Evolutionary conservation across 73 alveolate species (phyloP).

Genomic region (Tetrahymena elliotti): DNA sequence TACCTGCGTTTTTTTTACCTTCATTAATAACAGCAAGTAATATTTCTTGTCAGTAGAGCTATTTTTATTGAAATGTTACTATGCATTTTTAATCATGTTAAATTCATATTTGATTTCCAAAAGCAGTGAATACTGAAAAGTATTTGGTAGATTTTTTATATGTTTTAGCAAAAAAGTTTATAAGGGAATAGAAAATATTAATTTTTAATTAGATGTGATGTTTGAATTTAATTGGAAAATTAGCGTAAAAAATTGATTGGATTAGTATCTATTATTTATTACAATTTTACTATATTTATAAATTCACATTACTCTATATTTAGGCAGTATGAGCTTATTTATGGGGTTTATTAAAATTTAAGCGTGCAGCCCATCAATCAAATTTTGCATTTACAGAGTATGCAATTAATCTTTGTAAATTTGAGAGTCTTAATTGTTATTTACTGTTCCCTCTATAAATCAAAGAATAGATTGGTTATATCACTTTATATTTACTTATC

Average conservation of each 20-base stretch:
- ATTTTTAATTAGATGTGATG: neutral
- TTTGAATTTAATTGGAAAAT: neutral
- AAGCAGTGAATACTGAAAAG: too few relatives aligned
- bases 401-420: neutral
- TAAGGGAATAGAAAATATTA: neutral
- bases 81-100: too few relatives aligned
- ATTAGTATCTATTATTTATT: neutral
- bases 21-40: neutral
- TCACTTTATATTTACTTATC: neutral
- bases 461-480: neutral
- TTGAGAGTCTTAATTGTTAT: neutral
- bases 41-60: too few relatives aligned
- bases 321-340: neutral
- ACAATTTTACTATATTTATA: neutral
- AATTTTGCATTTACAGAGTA: neutral
- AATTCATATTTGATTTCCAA: too few relatives aligned
- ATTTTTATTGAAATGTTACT: too few relatives aligned
- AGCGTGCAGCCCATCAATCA: neutral
- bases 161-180: neutral
- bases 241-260: neutral
- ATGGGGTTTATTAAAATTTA: neutral
- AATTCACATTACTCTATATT: neutral
- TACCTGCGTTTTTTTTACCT: neutral
- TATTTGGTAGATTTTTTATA: too few relatives aligned
- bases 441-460: neutral